These are phyloP conservation scores for Pleomassaria siparia DNA, from an alignment of 2,329 filamentous ascomycete species.

Conservation along the genomic window DNA sequence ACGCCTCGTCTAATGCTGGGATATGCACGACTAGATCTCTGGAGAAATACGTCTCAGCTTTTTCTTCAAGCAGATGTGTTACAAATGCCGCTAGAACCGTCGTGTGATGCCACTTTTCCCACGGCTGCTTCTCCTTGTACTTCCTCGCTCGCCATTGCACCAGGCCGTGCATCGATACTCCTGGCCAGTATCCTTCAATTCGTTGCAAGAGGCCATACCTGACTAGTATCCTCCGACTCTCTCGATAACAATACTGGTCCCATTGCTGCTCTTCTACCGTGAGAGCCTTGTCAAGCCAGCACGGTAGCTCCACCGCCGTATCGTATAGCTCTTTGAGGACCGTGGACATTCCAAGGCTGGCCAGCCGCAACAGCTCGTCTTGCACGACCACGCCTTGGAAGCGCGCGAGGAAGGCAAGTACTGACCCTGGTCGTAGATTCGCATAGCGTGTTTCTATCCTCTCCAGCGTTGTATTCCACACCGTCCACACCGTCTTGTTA, in stretches of 20 bases:
- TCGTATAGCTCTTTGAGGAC: not conserved
- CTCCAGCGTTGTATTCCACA: slow-evolving; percentile 13
- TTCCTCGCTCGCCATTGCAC: slow-evolving; percentile 7
- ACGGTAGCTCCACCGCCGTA: not conserved
- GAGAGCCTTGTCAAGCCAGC: slow-evolving; percentile 1
- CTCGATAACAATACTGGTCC: slow-evolving; percentile 3
- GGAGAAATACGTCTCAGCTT: too few relatives aligned
- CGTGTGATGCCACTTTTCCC: slow-evolving; percentile 4
- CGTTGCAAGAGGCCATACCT: slow-evolving; percentile 5
- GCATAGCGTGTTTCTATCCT: slow-evolving; percentile 7
- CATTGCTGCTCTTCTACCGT: slow-evolving; percentile 3
- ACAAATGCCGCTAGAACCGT: too few relatives aligned
- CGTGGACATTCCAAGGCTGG: slow-evolving; percentile 5
- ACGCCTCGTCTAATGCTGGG: too few relatives aligned
- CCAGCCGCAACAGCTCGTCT: slow-evolving; percentile 8
- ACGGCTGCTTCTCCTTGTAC: slow-evolving; percentile 1
- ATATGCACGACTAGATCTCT: too few relatives aligned
- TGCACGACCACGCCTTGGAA: slow-evolving; percentile 6
- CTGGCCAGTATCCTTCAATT: slow-evolving; percentile 1
- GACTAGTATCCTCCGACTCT: slow-evolving; percentile 5
- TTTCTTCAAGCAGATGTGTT: too few relatives aligned
- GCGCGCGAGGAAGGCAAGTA: slow-evolving; percentile 11
- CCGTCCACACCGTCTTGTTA: slow-evolving; percentile 13
- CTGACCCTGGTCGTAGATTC: slow-evolving; percentile 5
- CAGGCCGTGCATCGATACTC: slow-evolving; percentile 8